Conservation (phyloP, 495 filamentous ascomycete genomes). For the Podospora didyma region DNA sequence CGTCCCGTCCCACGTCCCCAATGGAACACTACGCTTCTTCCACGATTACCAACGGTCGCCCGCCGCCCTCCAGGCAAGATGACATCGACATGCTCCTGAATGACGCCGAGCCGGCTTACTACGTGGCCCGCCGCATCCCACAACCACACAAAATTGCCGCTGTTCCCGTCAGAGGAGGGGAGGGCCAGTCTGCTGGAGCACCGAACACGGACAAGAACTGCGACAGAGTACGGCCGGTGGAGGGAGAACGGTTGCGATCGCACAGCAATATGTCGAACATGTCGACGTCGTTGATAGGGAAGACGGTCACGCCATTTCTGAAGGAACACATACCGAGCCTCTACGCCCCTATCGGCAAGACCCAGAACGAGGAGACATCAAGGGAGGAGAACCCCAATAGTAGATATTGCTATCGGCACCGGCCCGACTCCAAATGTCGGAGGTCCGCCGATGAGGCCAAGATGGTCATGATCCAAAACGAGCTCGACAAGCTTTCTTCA, state of each 20-base stretch:
- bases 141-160: constrained; percentile 12
- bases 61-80: constrained; percentile 19
- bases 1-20: constrained; percentile 12
- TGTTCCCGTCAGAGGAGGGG: neutral
- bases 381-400: constrained; percentile 63
- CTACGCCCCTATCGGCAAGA: constrained; percentile 65
- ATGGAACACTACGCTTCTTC: constrained; percentile 22
- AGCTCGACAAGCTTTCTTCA: constrained; percentile 75
- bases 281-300: constrained; percentile 45
- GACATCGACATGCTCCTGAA: constrained; percentile 21
- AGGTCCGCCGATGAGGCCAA: constrained; percentile 89
- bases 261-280: constrained; percentile 38
- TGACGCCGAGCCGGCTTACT: constrained; percentile 22
- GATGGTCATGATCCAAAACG: constrained; percentile 88
- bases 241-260: constrained; percentile 29
- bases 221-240: constrained; percentile 37
- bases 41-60: constrained; percentile 17
- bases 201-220: constrained; percentile 30
- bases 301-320: constrained; percentile 74
- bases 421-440: constrained; percentile 89
- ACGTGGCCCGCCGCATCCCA: constrained; percentile 10
- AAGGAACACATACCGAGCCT: constrained; percentile 78
- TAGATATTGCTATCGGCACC: constrained; percentile 92
- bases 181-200: neutral
- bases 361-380: constrained; percentile 34